Base-by-base conservation (phyloP, 345 rosid species). In the Combretum micranthum region DNA sequence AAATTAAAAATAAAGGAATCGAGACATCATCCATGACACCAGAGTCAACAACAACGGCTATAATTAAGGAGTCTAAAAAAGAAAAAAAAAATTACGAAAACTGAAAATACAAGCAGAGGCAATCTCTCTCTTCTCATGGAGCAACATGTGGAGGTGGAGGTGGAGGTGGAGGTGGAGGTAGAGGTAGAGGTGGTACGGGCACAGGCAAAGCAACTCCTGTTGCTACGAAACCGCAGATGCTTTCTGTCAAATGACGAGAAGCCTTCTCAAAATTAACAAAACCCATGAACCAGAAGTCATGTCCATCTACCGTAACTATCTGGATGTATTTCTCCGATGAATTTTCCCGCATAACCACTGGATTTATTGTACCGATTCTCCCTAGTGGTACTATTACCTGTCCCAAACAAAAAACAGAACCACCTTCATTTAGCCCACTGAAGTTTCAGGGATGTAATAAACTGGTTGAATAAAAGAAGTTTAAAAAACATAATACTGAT, bases 201-300 rank as follows among this genome's bases (percentile, higher is more conserved):
- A 66, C 75, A 2, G 56, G 57, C 13, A 66, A 73, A 2, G 69
- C 60, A 32, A 72, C 18, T 18, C 77, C 77, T 15, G 71, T 15
- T 15, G 70, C 77, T 4, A 64, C 68, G 54, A 64, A 64, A 49
- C 20, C 45, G 15, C 83, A 69, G 21, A 65, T 44, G 53, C 76
- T 61, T 22, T 71, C 64, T 9, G 77, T 44, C 48, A 85, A 68
- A 69, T 85, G 71, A 26, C 69, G 68, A 20, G 68, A 59, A 14
- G 93, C 93, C 69, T 85, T 85, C 43, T 83, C 86, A 42, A 64
- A 77, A 63, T 74, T 80, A 52, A 85, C 83, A 52, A 85, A 80
- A 1, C 93, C 93, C 93, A 83, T 82, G 56, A 72, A 85, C 93
- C 93, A 85, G 70, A 85, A 85, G 26, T 83, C 84, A 49, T 83